Evolutionary conservation across 108 stramenopile species (phyloP), one percentile per base, ranked within the genome.

Genomic region (Seminavis robusta): DNA sequence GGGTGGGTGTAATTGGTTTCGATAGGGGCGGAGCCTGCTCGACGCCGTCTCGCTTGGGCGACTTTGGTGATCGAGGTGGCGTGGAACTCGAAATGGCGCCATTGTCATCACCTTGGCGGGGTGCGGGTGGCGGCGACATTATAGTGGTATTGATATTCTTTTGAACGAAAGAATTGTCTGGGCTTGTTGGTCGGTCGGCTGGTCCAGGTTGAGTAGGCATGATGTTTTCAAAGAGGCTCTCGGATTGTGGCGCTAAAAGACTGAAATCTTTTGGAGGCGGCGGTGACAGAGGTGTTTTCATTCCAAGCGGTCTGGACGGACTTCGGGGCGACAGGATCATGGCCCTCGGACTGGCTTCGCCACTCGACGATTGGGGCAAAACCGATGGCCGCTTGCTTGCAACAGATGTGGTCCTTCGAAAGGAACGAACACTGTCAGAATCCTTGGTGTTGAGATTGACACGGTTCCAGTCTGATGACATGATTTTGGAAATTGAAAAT

Each of bases 391-490:
- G 45, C 21, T 46, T 31, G 16, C 33, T 52, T 5, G 25, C 7
- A 20, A 43, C 33, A 20, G 50, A 37, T 56, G 59, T 31, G 11
- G 65, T 24, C 9, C 52, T 52, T 16, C 19, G 3, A 31, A 61
- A 49, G 17, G 63, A 44, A 26, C 43, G 28, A 15, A 57, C 56
- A 49, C 53, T 37, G 4, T 55, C 62, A 16, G 57, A 29, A 10
- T 63, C 62, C 43, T 44, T 64, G 52, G 47, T 38, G 20, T 47
- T 41, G 24, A 51, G 52, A 15, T 56, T 63, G 37, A 81, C 80
- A 7, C 69, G 53, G 31, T 80, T 73, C 91, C 91, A 92, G 57
- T 88, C 87, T 46, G 49, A 72, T 15, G 77, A 73, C 32, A 88
- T 69, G 13, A 88, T 59, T 47, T 83, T 79, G 32, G 71, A 52